Evolutionary conservation across 805 yeast species (phyloP), one percentile per base, ranked within the genome.

Genomic region (Suhomyces prunicola): DNA sequence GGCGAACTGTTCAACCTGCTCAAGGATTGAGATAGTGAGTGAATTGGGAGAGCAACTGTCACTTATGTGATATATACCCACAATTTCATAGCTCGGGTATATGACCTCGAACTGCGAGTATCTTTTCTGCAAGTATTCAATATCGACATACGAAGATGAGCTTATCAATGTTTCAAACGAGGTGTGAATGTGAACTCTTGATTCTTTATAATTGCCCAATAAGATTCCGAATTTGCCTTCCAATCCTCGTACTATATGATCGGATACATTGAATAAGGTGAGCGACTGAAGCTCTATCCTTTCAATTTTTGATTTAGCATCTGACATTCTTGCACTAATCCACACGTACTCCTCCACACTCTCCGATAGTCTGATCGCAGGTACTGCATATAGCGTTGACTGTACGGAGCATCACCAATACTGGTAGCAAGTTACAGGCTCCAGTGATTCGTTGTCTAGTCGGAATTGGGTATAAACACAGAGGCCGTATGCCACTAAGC

Each of bases 31-130:
- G 2, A 48, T 33, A 19, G 51, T 41, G n/a, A 42, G 42, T 35
- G 51, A 48, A 23, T 41, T 48, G 19, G 41, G 51, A n/a, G 6
- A 9, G 6, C 5, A 15, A 35, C 33, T 17, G 19, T 27, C 26
- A n/a, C 49, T 50, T 5, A 63, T 56, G 9, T 65, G 60, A 55
- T 71, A 75, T 9, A 72, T 27, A 0, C 79, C 79, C 12, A 72
- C 56, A 13, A 70, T 54, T 5, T 47, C 42, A 35, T 59, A 56
- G 24, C 63, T 60, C 1, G 77, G 76, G 5, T 60, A 51, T 1
- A 72, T 69, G 0, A 68, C 61, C 27, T 57, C 54, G 50, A 68
- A 63, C 46, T 74, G 72, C 3, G 59, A 61, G 15, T 65, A 53
- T 36, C 73, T 57, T 44, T 63, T 65, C 8, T 54, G 41, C 29